Percentiles rank a stretch among this genome's conserved stretches.
Evolutionary conservation across 1,139 yeast genomes (phyloP).

Genomic region (Geotrichum macrosporum): DNA sequence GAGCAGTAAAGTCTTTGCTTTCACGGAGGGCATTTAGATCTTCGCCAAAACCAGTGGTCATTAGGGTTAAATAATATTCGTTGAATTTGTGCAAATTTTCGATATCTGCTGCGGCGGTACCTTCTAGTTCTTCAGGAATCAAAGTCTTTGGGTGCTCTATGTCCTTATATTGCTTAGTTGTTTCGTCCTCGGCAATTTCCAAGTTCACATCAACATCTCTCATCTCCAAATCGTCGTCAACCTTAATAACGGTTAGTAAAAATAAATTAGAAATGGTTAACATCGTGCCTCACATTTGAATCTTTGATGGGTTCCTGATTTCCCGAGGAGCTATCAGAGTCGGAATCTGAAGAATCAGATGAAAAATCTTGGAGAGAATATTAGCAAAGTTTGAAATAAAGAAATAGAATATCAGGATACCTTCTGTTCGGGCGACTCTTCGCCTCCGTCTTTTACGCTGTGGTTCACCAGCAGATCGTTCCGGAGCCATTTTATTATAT

Average conservation of each 20-base stretch:
- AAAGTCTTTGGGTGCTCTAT: constrained; percentile 17
- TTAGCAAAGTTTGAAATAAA: too few species aligned
- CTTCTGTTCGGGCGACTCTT: constrained; percentile 37
- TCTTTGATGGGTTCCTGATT: constrained; percentile 5
- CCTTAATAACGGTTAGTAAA: background rate
- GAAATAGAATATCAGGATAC: too few species aligned
- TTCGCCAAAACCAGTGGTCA: constrained; percentile 38
- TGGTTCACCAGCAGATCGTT: constrained; percentile 19
- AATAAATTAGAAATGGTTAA: background rate
- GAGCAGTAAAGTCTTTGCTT: constrained; percentile 38
- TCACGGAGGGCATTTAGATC: constrained; percentile 39
- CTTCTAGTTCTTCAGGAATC: constrained; percentile 16
- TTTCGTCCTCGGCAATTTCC: constrained; percentile 15
- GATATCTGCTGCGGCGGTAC: constrained; percentile 15
- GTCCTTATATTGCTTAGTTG: constrained; percentile 3
- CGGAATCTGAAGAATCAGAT: constrained; percentile 26
- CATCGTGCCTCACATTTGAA: background rate
- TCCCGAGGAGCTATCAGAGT: constrained; percentile 10
- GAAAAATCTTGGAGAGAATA: too few species aligned
- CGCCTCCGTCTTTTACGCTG: constrained; percentile 31
- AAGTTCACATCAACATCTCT: constrained; percentile 15
- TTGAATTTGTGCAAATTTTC: constrained; percentile 31
- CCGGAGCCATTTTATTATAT: constrained; percentile 21
- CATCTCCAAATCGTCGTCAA: constrained; percentile 8
- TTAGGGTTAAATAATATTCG: constrained; percentile 34